phyloP scores from a whole-genome alignment of 345 rosid species.

The Erodium maritimum region DNA sequence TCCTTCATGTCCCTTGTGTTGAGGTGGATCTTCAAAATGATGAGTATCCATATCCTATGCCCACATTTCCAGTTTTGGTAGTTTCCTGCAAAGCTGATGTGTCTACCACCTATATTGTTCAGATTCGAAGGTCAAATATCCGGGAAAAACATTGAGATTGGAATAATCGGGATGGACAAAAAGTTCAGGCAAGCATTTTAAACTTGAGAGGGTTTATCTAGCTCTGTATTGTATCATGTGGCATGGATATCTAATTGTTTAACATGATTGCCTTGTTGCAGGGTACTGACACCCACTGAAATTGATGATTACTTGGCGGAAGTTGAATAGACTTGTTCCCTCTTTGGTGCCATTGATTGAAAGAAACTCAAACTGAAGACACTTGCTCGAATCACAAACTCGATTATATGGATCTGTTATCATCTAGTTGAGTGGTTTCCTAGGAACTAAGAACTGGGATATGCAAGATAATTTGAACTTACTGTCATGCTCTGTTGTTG shows the following conservation, averaged over 20 bases:
- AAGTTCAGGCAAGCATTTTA: constrained; percentile 47
- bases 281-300: constrained; percentile 74
- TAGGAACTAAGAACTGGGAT: neutral
- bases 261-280: constrained; percentile 14
- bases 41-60: neutral
- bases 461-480: neutral
- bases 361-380: neutral
- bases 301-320: constrained; percentile 29
- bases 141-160: constrained; percentile 81
- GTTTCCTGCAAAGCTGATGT: neutral
- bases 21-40: neutral
- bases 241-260: neutral
- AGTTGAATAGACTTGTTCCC: constrained; percentile 44
- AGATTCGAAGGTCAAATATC: constrained; percentile 94
- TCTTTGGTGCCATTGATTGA: no score
- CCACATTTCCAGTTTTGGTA: neutral
- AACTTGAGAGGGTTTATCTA: no score
- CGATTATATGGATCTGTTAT: no score
- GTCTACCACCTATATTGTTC: constrained; percentile 7
- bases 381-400: neutral
- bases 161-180: constrained; percentile 65
- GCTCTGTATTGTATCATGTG: no score
- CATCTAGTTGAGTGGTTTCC: neutral
- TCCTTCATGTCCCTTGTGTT: neutral
- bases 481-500: no score